Evolutionary conservation across 2,329 filamentous ascomycete species (phyloP).

Genomic region (Aspergillus oerlinghausenensis): DNA sequence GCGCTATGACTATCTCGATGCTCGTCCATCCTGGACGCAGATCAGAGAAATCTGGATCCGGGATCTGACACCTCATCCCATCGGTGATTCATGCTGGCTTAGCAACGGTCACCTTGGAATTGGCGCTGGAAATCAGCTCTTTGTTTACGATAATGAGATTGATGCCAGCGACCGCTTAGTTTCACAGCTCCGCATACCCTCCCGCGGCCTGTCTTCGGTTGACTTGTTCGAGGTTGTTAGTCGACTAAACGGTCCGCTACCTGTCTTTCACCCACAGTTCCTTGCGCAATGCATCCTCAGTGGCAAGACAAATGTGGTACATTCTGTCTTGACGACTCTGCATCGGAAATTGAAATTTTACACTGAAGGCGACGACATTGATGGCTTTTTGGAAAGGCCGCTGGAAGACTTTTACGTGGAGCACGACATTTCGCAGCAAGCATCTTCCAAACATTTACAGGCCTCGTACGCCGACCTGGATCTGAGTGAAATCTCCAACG

Average conservation of each 20-base stretch:
- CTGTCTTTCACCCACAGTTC: conserved; percentile 89
- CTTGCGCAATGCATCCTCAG: conserved; percentile 79
- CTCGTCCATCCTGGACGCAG: conserved; percentile 82
- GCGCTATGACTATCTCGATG: conserved; percentile 85
- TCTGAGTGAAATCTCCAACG: conserved; percentile 53
- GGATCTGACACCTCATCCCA: conserved; percentile 79
- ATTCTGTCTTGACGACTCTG: conserved; percentile 66
- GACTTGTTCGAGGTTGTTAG: conserved; percentile 80
- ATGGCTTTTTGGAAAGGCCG: conserved; percentile 66
- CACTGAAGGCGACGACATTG: conserved; percentile 72
- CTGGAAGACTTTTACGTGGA: conserved; percentile 47
- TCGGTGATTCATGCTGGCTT: conserved; percentile 90
- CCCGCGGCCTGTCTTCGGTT: conserved; percentile 47
- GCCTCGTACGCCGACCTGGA: conserved; percentile 50
- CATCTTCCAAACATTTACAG: conserved; percentile 45
- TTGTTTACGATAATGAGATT: conserved; percentile 75
- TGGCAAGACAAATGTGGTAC: conserved; percentile 69
- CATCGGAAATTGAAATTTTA: conserved; percentile 77
- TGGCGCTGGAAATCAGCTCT: conserved; percentile 85
- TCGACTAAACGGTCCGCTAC: conserved; percentile 78
- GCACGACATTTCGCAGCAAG: conserved; percentile 37
- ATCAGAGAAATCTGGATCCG: conserved; percentile 78
- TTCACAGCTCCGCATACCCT: conserved; percentile 49
- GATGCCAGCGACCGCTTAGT: conserved; percentile 59
- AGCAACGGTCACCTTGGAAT: conserved; percentile 79